Base-by-base conservation (phyloP, 768 basidiomycete species). In the Pleurotus ostreatus region DNA sequence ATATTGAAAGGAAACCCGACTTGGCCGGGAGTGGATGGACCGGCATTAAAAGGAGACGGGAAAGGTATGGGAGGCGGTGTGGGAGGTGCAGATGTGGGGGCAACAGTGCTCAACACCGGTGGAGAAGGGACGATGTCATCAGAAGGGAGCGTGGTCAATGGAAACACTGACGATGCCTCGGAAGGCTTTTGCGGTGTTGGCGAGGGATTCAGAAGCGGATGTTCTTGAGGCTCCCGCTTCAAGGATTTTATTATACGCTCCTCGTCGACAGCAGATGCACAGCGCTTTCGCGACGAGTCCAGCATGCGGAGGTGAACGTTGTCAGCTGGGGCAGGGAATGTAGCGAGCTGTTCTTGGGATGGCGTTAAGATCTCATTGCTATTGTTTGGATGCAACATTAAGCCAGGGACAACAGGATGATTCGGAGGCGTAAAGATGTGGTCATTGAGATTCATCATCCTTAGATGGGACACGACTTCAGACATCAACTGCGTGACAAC, bases 221-320 rank as follows among this genome's bases (percentile, higher is more conserved):
- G 76, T 25, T 81, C 80, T 59, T 69, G 71, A 26, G 78, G 78
- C 57, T 81, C 80, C 55, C 75, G 64, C 63, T 81, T 81, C 43
- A 77, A 67, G 15, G 75, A 72, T 63, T 79, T 79, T 37, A 74
- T 68, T 18, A 66, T 72, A 16, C 78, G 72, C 12, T 73, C 74
- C 47, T 73, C 74, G 53, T 74, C 77, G 37, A 61, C 41, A 16
- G 57, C 57, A 5, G 76, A 74, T 16, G 75, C 77, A 56, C 74
- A 76, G 40, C 73, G 74, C 61, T 77, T 82, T 30, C 70, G 77
- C 39, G 68, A 68, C 52, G 67, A 73, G 57, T 81, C 79, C 37
- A 68, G 62, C 22, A 67, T 57, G n/a, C 58, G 12, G 68, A 60
- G 54, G 64, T 62, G 47, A 63, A 53, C 40, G 61, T 70, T 63